Conservation (phyloP, 2,329 filamentous ascomycete genomes). For the Trichoderma gracile region DNA sequence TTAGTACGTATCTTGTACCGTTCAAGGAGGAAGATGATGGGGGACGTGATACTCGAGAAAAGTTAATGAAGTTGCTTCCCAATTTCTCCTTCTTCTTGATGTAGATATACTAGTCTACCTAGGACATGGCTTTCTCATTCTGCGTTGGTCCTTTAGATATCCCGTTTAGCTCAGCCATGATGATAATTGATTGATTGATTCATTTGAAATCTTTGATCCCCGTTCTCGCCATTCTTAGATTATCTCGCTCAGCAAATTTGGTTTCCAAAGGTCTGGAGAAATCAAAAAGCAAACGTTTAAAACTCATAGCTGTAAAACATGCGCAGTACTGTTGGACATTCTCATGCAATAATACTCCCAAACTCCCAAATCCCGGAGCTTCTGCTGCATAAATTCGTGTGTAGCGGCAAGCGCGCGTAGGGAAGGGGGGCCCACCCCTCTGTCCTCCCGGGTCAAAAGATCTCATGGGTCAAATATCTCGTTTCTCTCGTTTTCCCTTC, state of each 20-base stretch:
- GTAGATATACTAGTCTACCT: constrained; percentile 21
- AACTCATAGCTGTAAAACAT: background rate
- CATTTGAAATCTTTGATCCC: background rate
- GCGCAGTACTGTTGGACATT: too few relatives aligned
- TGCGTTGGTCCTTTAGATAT: constrained; percentile 25
- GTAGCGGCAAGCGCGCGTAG: constrained; percentile 6
- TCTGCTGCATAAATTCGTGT: background rate
- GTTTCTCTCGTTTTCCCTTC: background rate
- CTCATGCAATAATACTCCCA: background rate
- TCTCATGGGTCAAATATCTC: background rate
- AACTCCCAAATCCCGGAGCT: constrained; percentile 4
- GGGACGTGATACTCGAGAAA: constrained; percentile 4
- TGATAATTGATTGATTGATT: constrained; percentile 10
- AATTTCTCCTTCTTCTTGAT: background rate
- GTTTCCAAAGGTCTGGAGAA: background rate
- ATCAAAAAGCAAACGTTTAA: background rate
- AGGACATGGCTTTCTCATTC: constrained; percentile 20
- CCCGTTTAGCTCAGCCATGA: constrained; percentile 22
- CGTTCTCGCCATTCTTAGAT: background rate
- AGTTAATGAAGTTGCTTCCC: constrained; percentile 24
- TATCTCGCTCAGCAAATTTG: background rate
- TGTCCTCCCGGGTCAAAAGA: background rate
- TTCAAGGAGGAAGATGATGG: background rate
- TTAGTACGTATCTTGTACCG: constrained; percentile 9
- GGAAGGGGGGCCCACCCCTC: constrained; percentile 8